Percentiles rank a stretch among this genome's conserved stretches.
These are phyloP conservation scores for Persicaria maculosa DNA, from an alignment of 148 eudicot genomes.

Conservation along the genomic window DNA sequence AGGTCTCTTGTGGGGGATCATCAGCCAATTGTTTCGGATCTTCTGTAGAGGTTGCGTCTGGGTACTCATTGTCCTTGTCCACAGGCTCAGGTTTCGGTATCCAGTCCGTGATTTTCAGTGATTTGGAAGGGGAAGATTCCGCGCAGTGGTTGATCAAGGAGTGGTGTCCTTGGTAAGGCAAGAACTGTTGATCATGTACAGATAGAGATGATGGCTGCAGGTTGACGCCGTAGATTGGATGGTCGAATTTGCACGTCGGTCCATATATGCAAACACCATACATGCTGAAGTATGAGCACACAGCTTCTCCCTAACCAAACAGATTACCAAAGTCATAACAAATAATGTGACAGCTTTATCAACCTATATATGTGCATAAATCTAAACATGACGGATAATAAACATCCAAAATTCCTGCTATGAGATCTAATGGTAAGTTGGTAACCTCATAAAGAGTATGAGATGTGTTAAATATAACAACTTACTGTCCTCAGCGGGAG, in stretches of 20 bases:
- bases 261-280: constrained; percentile 42
- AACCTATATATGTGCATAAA: too few species aligned
- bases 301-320: constrained; percentile 12
- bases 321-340: neutral
- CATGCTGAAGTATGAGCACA: constrained; percentile 5
- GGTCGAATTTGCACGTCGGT: constrained; percentile 36
- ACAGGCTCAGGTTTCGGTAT: constrained; percentile 13
- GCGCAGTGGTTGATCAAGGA: neutral
- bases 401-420: neutral
- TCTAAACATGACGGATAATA: neutral
- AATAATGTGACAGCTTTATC: too few species aligned
- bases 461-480: neutral
- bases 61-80: neutral
- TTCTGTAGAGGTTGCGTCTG: neutral
- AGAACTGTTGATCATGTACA: constrained; percentile 1
- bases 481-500: constrained; percentile 63
- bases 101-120: constrained; percentile 9
- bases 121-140: constrained; percentile 10
- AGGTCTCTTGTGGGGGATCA: neutral
- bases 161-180: constrained; percentile 16
- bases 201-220: constrained; percentile 7
- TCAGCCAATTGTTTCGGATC: constrained; percentile 1
- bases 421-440: neutral
- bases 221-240: constrained; percentile 22
- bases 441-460: neutral